These are phyloP conservation scores for Helicostylum pulchrum DNA, from an alignment of 192 early-diverging fungal genomes.

Conservation along the genomic window DNA sequence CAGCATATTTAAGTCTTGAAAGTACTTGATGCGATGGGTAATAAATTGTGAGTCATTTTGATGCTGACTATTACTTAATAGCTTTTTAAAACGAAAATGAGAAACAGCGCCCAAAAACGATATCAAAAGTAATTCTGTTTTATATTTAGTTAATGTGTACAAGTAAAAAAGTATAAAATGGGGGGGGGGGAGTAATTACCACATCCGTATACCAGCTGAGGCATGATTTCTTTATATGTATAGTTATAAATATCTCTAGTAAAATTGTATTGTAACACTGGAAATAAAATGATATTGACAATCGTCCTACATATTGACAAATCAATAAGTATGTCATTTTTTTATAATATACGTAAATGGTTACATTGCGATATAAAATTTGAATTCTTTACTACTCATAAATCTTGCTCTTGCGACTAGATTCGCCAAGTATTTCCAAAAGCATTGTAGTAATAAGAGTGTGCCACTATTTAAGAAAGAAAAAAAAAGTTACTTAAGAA, in stretches of 20 bases:
- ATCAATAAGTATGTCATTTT: too few species aligned
- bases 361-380: slow-evolving; percentile 40
- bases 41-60: slow-evolving; percentile 18
- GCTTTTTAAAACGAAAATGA: slow-evolving; percentile 32
- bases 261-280: slow-evolving; percentile 38
- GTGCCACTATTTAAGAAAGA: slow-evolving; percentile 23
- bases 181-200: too few species aligned
- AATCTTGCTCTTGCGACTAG: slow-evolving; percentile 39
- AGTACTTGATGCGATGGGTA: slow-evolving; percentile 25
- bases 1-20: slow-evolving; percentile 32
- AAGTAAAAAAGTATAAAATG: neutral
- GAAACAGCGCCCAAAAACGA: slow-evolving; percentile 27
- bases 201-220: slow-evolving; percentile 31
- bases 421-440: slow-evolving; percentile 48
- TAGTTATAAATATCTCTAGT: slow-evolving; percentile 22
- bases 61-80: slow-evolving; percentile 19
- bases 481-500: too few species aligned
- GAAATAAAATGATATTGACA: slow-evolving; percentile 34
- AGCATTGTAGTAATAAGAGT: slow-evolving; percentile 44
- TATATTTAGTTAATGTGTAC: neutral
- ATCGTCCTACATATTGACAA: slow-evolving; percentile 13
- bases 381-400: slow-evolving; percentile 48
- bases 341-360: neutral
- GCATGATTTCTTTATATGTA: slow-evolving; percentile 34
- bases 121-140: slow-evolving; percentile 27